Conservation (phyloP, 306 rosid genomes). For the Rosa rugosa region DNA sequence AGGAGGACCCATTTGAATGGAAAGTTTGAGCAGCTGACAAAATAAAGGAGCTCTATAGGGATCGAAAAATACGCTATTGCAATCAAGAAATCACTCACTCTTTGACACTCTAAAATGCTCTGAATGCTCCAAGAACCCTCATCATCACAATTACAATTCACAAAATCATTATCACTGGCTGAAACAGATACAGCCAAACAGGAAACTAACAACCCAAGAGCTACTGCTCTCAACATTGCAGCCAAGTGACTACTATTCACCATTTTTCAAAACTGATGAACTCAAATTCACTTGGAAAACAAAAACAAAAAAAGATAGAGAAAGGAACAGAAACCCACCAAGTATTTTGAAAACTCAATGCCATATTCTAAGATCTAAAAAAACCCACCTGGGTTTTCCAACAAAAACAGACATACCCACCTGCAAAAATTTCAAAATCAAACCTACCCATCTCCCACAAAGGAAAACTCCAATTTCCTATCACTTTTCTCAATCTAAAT, state of each 20-base stretch:
- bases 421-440: constrained; percentile 1
- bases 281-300: constrained; percentile 9
- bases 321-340: background rate
- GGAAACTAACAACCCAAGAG: constrained; percentile 25
- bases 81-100: constrained; percentile 41
- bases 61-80: constrained; percentile 48
- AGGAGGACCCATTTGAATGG: constrained; percentile 48
- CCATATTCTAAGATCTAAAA: constrained; percentile 11
- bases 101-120: constrained; percentile 38
- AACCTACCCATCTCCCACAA: constrained; percentile 16
- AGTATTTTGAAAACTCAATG: background rate
- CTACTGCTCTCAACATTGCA: constrained; percentile 41
- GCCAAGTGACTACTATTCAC: constrained; percentile 13
- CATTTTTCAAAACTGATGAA: constrained; percentile 7
- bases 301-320: background rate
- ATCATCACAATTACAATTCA: constrained; percentile 53
- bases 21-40: constrained; percentile 38
- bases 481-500: constrained; percentile 1
- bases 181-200: constrained; percentile 28
- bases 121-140: constrained; percentile 49
- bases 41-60: constrained; percentile 45
- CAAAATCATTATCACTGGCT: constrained; percentile 41
- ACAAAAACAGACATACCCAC: constrained; percentile 9
- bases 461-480: background rate
- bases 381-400: constrained; percentile 15